phyloP scores from a whole-genome alignment of 768 basidiomycete genomes.

The Paxillus rubicundulus region DNA sequence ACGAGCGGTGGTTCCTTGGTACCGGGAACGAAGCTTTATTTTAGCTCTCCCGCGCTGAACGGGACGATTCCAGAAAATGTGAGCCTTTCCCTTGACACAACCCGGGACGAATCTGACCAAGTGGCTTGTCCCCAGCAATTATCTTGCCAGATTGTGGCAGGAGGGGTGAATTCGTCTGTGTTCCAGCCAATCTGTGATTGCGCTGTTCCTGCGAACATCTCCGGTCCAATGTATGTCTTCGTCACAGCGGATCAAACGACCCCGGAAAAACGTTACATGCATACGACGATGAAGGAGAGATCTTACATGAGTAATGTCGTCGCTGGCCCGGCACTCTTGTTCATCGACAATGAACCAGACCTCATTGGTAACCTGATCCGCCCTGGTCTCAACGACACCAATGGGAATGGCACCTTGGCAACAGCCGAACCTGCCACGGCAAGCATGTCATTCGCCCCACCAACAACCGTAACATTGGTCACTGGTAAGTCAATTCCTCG shows the following conservation, averaged over 20 bases:
- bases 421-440: neutral
- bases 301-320: constrained; percentile 44
- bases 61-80: constrained; percentile 44
- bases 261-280: constrained; percentile 49
- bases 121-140: constrained; percentile 39
- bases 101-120: constrained; percentile 2
- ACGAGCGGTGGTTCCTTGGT: constrained; percentile 60
- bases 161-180: constrained; percentile 54
- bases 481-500: neutral
- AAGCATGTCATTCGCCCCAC: constrained; percentile 2
- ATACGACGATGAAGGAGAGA: constrained; percentile 52
- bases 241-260: constrained; percentile 62
- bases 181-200: constrained; percentile 59
- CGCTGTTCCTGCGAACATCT: constrained; percentile 60
- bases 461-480: constrained; percentile 1
- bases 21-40: constrained; percentile 60
- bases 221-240: constrained; percentile 74
- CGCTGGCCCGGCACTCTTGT: constrained; percentile 69
- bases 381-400: constrained; percentile 16
- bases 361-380: constrained; percentile 47
- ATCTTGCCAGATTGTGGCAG: constrained; percentile 76
- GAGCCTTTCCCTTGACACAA: constrained; percentile 18
- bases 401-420: neutral
- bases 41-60: constrained; percentile 56
- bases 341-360: constrained; percentile 61